These are phyloP conservation scores for Eremochloa ophiuroides DNA, from an alignment of 176 grass and related monocot species.

Conservation along the genomic window DNA sequence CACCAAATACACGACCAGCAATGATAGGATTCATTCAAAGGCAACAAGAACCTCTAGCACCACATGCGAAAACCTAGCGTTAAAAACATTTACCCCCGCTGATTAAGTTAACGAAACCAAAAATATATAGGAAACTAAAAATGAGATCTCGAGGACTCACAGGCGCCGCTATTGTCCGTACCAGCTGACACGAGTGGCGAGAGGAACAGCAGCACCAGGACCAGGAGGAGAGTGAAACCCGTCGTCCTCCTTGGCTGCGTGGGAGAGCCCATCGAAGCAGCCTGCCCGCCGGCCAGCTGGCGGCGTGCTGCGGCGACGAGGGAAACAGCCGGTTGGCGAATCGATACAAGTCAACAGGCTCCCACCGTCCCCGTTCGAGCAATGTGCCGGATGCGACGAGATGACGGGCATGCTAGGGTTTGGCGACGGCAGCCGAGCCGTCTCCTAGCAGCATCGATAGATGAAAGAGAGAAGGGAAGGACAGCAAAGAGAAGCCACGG, in stretches of 20 bases:
- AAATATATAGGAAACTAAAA: background rate
- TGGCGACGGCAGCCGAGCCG: too few species aligned
- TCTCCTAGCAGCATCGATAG: too few species aligned
- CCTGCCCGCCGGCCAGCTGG: background rate
- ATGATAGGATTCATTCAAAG: background rate
- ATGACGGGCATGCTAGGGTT: too few species aligned
- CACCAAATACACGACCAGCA: background rate
- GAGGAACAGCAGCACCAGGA: constrained; percentile 4
- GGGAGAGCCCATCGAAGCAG: constrained; percentile 14
- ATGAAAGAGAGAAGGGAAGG: too few species aligned
- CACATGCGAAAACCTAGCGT: background rate
- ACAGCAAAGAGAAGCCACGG: too few species aligned
- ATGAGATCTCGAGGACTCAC: background rate
- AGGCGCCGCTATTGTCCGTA: constrained; percentile 13
- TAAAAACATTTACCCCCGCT: background rate
- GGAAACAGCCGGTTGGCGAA: background rate
- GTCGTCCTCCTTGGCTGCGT: background rate
- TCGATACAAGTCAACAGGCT: constrained; percentile 23
- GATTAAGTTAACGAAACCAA: background rate
- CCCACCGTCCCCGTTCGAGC: background rate
- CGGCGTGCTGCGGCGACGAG: background rate
- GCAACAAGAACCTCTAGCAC: background rate
- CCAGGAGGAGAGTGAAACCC: background rate
- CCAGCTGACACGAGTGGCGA: constrained; percentile 25
- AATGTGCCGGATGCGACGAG: background rate